Evolutionary conservation across 352 stramenopile genomes (phyloP), one percentile per base, ranked within the genome.

Genomic region (Plasmopara halstedii): DNA sequence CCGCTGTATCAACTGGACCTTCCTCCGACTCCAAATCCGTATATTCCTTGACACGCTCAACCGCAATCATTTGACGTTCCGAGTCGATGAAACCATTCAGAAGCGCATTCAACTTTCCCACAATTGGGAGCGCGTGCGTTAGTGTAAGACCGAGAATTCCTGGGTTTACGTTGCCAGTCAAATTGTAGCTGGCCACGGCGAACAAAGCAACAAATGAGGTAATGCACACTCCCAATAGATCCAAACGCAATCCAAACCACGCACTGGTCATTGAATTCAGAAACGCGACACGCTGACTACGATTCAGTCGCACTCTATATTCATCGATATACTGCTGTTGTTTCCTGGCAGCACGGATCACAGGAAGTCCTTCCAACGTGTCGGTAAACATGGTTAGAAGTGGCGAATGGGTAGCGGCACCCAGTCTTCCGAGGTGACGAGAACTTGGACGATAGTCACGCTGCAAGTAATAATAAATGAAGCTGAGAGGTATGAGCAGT

Each of bases 21-120:
- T 80, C 71, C 49, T 89, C 80, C 3, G 58, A 42, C 1, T 71
- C 51, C 8, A 93, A 40, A 39, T 69, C 61, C 0, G 61, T 46
- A 63, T 95, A 96, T 55, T 95, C 85, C 20, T 81, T 74, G 22
- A 96, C 68, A 13, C 87, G 81, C 57, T 97, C 86, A 11, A 96
- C 84, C 3, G 78, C 73, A n/a, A 96, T 88, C 79, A 96, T 94
- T 31, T 96, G 78, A 19, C 89, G 85, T 60, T 97, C 88, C 1
- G 85, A 94, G 37, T 90, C 83, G 25, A 92, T 64, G 19, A 96
- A 92, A 22, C 74, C 84, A 3, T 77, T 80, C 11, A 96, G 58
- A 14, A 92, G 71, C 0, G 76, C 69, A 37, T 94, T 95, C n/a
- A 95, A 53, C 42, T 92, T 94, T 6, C 71, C 73, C 4, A 96